Evolutionary conservation across 1,284 basidiomycete genomes (phyloP).

Genomic region (Athelia sp.): DNA sequence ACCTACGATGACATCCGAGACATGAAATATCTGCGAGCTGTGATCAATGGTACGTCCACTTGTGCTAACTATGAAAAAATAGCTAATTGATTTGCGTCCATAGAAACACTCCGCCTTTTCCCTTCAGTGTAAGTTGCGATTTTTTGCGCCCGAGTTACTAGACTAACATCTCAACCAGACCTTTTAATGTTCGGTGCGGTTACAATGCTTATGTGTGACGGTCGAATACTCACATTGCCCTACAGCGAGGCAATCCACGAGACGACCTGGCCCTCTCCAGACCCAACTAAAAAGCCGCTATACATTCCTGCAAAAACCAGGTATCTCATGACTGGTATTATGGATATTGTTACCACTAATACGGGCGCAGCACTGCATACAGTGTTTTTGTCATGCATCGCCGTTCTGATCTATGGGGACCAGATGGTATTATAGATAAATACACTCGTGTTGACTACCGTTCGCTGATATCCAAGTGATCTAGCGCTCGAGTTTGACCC

Average conservation of each 20-base stretch:
- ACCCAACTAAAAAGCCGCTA: slow-evolving; percentile 39
- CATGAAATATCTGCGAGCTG: slow-evolving; percentile 45
- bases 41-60: slow-evolving; percentile 42
- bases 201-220: not conserved
- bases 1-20: slow-evolving; percentile 40
- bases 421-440: slow-evolving; percentile 39
- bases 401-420: slow-evolving; percentile 61
- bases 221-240: slow-evolving; percentile 35
- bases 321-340: too few relatives aligned
- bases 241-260: slow-evolving; percentile 33
- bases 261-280: slow-evolving; percentile 38
- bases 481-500: slow-evolving; percentile 41
- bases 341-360: too few relatives aligned
- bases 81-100: slow-evolving; percentile 1
- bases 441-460: not conserved
- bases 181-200: slow-evolving; percentile 38
- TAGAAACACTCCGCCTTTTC: slow-evolving; percentile 56
- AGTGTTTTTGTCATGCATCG: slow-evolving; percentile 61
- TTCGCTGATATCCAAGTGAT: not conserved
- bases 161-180: slow-evolving; percentile 24
- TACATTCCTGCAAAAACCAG: slow-evolving; percentile 48
- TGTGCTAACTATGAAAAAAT: not conserved
- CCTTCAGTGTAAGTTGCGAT: slow-evolving; percentile 36
- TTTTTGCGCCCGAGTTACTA: slow-evolving; percentile 52
- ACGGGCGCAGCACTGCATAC: slow-evolving; percentile 35